Evolutionary conservation across 768 basidiomycete genomes (phyloP).

Genomic region (Ramaria sp.): DNA sequence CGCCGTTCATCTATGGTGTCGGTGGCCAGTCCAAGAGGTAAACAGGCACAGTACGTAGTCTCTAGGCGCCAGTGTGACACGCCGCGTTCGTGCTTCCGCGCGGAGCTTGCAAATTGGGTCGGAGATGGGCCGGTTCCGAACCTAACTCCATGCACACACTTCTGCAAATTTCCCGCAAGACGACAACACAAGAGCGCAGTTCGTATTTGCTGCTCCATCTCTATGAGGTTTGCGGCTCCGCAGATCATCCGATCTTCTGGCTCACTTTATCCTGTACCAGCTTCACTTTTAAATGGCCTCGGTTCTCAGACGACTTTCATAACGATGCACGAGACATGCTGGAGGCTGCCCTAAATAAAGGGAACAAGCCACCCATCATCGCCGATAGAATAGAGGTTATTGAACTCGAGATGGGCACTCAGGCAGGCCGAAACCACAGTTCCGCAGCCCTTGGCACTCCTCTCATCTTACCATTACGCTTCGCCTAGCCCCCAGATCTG

Average conservation of each 20-base stretch:
- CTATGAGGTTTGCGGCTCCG: neutral
- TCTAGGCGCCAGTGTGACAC: neutral
- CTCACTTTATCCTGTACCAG: conserved; percentile 16
- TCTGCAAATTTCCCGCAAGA: neutral
- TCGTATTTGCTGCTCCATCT: neutral
- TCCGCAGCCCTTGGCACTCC: neutral
- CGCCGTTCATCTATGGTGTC: conserved; percentile 49
- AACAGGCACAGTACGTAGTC: too few species aligned
- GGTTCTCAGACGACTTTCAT: conserved; percentile 95
- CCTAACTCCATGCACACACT: too few species aligned
- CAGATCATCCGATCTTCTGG: neutral
- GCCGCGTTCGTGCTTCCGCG: neutral
- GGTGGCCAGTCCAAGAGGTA: neutral
- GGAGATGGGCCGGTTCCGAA: too few species aligned
- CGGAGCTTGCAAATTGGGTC: neutral
- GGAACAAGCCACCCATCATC: conserved; percentile 94
- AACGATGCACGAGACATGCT: conserved; percentile 95
- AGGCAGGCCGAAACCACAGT: conserved; percentile 41
- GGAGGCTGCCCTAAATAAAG: conserved; percentile 93
- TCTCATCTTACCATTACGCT: neutral
- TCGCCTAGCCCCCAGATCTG: conserved; percentile 78
- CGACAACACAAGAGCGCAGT: neutral
- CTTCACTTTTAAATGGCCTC: conserved; percentile 92
- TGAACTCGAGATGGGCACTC: conserved; percentile 97
- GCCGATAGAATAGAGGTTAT: conserved; percentile 97